phyloP scores from a whole-genome alignment of 1,139 yeast species.

The Nakaseomyces kungkrabaensis region DNA sequence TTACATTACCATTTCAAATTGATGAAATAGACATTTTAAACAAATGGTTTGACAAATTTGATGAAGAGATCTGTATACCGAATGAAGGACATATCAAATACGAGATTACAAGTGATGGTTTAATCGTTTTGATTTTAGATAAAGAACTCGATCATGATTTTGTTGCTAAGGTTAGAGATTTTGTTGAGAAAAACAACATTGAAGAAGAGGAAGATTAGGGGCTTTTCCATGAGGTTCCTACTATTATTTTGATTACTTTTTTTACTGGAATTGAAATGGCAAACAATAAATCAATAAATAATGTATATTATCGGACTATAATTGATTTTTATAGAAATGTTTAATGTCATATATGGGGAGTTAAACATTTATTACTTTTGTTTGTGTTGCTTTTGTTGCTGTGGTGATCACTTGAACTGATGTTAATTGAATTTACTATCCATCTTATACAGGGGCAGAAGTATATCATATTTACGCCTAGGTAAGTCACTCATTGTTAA shows the following conservation, averaged over 20 bases:
- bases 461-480: no score
- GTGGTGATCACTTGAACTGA: no score
- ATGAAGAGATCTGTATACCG: slow-evolving; percentile 50
- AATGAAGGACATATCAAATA: slow-evolving; percentile 59
- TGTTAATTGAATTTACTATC: no score
- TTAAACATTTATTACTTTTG: no score
- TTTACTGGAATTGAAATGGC: no score
- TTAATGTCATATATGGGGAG: background rate
- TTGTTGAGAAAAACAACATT: slow-evolving; percentile 13
- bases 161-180: slow-evolving; percentile 22
- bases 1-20: slow-evolving; percentile 30
- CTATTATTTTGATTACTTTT: no score
- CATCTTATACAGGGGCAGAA: no score
- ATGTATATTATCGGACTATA: background rate
- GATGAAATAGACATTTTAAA: slow-evolving; percentile 53
- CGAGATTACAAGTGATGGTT: slow-evolving; percentile 64
- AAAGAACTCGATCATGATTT: slow-evolving; percentile 21
- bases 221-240: background rate
- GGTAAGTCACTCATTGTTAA: no score
- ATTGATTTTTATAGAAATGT: background rate
- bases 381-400: no score
- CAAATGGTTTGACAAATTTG: slow-evolving; percentile 52
- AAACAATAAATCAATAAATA: background rate
- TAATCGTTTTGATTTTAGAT: slow-evolving; percentile 49
- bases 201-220: background rate